These are phyloP conservation scores for Chrysophaeum taylorii DNA, from an alignment of 352 stramenopile genomes.

Conservation along the genomic window DNA sequence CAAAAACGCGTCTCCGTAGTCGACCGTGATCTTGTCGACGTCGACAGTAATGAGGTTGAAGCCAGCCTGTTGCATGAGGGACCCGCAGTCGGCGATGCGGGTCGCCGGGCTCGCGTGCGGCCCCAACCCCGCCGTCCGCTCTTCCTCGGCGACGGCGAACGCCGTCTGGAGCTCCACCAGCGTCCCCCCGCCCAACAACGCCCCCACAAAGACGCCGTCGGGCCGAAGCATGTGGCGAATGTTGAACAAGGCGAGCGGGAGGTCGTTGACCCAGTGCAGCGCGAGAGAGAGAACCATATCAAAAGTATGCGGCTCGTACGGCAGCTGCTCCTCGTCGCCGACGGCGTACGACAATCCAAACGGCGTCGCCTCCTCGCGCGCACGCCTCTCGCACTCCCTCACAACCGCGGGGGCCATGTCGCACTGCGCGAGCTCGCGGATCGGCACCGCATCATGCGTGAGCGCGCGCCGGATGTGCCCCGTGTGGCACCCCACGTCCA, in stretches of 20 bases:
- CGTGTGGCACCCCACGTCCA: slow-evolving; percentile 54
- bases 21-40: slow-evolving; percentile 83
- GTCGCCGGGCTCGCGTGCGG: slow-evolving; percentile 88
- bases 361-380: no score
- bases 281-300: slow-evolving; percentile 85
- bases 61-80: slow-evolving; percentile 72
- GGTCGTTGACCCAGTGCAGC: slow-evolving; percentile 95
- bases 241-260: slow-evolving; percentile 45
- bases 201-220: slow-evolving; percentile 88
- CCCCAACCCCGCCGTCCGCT: slow-evolving; percentile 81
- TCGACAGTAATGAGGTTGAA: slow-evolving; percentile 92
- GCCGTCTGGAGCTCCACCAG: slow-evolving; percentile 81
- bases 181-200: slow-evolving; percentile 85
- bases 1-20: slow-evolving; percentile 83
- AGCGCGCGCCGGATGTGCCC: slow-evolving; percentile 50
- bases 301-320: slow-evolving; percentile 61
- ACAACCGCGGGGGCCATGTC: slow-evolving; percentile 43
- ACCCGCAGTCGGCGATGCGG: slow-evolving; percentile 83
- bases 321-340: slow-evolving; percentile 36
- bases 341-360: slow-evolving; percentile 12
- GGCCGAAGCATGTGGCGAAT: slow-evolving; percentile 78
- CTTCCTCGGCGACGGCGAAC: background rate
- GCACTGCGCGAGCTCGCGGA: slow-evolving; percentile 48
- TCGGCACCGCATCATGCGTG: slow-evolving; percentile 28
- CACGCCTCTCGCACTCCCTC: slow-evolving; percentile 32